phyloP scores from a whole-genome alignment of 73 alveolate genomes.

The Tetrahymena borealis region DNA sequence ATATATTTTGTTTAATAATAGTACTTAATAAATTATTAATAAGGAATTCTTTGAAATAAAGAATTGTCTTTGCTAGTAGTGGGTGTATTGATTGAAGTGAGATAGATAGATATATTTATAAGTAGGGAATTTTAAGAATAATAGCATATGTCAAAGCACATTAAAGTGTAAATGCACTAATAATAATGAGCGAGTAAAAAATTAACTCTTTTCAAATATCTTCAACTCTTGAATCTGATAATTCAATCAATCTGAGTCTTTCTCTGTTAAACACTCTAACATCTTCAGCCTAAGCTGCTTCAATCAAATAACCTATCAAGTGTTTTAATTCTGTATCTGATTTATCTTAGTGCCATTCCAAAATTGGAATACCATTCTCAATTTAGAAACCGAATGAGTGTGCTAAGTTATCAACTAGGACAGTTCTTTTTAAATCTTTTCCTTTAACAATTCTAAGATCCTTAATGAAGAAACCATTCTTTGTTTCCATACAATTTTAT shows the following conservation, averaged over 20 bases:
- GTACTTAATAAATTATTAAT: too few relatives aligned
- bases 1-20: too few relatives aligned
- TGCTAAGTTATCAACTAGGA: conserved; percentile 89
- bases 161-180: too few relatives aligned
- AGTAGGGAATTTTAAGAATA: neutral
- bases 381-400: conserved; percentile 81
- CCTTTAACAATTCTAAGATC: conserved; percentile 81
- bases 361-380: conserved; percentile 79
- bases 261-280: conserved; percentile 31
- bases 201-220: neutral
- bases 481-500: conserved; percentile 79
- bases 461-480: conserved; percentile 83
- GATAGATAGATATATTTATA: neutral
- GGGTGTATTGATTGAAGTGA: neutral
- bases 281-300: conserved; percentile 21
- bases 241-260: conserved; percentile 9
- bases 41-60: neutral
- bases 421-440: conserved; percentile 68
- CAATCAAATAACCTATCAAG: conserved; percentile 49
- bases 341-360: conserved; percentile 60
- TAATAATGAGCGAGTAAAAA: neutral
- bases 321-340: conserved; percentile 69
- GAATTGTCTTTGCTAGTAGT: neutral
- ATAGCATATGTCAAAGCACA: too few relatives aligned
- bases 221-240: conserved; percentile 32